Conservation (phyloP, 2,329 filamentous ascomycete genomes). For the Pyricularia sp. region DNA sequence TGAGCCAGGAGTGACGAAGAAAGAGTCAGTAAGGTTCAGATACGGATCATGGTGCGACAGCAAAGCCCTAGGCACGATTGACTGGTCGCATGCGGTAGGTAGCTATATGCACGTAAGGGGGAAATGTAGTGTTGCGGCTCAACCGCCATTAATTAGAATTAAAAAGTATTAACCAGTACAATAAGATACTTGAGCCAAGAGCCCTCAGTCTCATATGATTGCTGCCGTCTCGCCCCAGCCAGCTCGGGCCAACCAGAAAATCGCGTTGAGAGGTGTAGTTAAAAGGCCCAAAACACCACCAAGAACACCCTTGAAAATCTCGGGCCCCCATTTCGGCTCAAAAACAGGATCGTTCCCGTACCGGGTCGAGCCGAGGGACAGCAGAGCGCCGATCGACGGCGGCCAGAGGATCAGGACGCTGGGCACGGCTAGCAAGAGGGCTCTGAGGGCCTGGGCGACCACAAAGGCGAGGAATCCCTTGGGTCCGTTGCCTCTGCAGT, state of each 20-base stretch:
- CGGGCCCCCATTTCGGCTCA: conserved; percentile 30
- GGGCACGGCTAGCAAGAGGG: conserved; percentile 22
- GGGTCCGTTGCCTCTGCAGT: neutral
- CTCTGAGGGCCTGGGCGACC: conserved; percentile 24
- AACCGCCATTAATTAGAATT: neutral
- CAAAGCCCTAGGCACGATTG: neutral
- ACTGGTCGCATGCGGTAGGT: neutral
- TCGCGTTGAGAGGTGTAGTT: conserved; percentile 36
- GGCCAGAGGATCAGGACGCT: conserved; percentile 35
- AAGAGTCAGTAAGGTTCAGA: neutral
- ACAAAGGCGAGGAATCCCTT: conserved; percentile 23
- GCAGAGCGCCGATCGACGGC: conserved; percentile 31
- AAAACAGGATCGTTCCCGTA: conserved; percentile 34
- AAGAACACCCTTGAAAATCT: conserved; percentile 39
- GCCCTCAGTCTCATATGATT: conserved; percentile 4
- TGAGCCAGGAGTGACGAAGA: no score
- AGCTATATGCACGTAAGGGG: no score
- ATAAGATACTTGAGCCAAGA: neutral
- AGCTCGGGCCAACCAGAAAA: conserved; percentile 40
- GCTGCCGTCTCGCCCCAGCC: conserved; percentile 29
- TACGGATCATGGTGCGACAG: neutral
- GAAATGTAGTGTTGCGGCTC: neutral
- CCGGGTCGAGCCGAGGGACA: conserved; percentile 21
- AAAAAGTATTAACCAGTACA: neutral
- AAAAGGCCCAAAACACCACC: conserved; percentile 35